Evolutionary conservation across 306 rosid species (phyloP).

Genomic region (Prosopis cineraria): DNA sequence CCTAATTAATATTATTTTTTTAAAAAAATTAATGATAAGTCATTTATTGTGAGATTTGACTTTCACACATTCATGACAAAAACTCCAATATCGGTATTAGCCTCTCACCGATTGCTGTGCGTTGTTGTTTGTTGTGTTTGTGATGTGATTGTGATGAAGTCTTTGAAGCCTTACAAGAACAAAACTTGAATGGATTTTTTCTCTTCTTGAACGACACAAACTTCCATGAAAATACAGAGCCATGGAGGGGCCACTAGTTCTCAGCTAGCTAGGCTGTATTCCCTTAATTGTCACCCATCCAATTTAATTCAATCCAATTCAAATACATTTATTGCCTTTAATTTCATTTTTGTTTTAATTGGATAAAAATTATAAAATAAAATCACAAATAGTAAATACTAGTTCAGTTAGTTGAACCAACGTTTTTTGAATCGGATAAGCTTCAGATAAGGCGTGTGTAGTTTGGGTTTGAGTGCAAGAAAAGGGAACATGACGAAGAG

Average conservation of each 20-base stretch:
- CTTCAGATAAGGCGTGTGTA: neutral
- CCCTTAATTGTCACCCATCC: neutral
- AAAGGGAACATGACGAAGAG: neutral
- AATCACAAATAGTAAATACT: neutral
- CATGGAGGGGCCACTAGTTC: constrained; percentile 1
- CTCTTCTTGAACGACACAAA: neutral
- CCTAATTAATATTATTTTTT: neutral
- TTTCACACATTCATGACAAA: neutral
- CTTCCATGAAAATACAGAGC: neutral
- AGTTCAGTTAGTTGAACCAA: neutral
- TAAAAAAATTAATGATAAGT: neutral
- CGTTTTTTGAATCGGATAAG: neutral
- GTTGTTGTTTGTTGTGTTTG: neutral
- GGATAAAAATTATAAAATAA: neutral
- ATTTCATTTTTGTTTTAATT: neutral
- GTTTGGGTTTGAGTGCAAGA: constrained; percentile 4
- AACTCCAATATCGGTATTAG: neutral
- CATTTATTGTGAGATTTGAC: neutral
- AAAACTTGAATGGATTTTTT: neutral
- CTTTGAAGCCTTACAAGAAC: neutral
- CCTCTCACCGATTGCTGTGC: too few relatives aligned
- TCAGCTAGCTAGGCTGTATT: neutral
- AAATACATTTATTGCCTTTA: neutral
- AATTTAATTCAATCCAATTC: neutral
- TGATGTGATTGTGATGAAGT: too few relatives aligned